Conservation (phyloP, 257 asterid species). For the Penstemon davidsonii region DNA sequence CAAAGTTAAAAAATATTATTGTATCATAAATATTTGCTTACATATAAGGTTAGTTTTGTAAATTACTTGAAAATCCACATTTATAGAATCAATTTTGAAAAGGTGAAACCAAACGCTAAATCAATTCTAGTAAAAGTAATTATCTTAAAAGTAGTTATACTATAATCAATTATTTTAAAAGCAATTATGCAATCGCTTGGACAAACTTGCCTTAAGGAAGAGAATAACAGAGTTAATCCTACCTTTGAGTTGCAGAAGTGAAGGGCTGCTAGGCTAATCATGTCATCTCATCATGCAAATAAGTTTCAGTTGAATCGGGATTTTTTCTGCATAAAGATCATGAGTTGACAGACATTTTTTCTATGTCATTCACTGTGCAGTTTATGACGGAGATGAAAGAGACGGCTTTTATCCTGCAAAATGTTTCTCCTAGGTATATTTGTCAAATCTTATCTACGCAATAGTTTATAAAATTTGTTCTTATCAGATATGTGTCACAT, state of each 20-base stretch:
- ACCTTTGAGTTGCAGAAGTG: conserved; percentile 13
- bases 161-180: no score
- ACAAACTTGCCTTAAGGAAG: not conserved
- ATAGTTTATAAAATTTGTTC: conserved; percentile 20
- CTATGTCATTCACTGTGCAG: conserved; percentile 42
- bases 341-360: conserved; percentile 20
- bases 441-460: not conserved
- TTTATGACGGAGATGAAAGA: conserved; percentile 99
- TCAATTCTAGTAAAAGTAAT: no score
- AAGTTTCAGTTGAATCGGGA: conserved; percentile 20
- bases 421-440: conserved; percentile 71
- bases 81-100: no score
- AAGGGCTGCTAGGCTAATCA: conserved; percentile 3
- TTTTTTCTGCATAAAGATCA: conserved; percentile 13
- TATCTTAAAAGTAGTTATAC: no score
- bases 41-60: no score
- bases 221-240: conserved; percentile 12
- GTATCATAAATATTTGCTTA: no score
- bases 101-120: no score
- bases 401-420: conserved; percentile 92
- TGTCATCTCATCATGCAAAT: conserved; percentile 27
- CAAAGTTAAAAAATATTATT: no score
- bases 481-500: conserved; percentile 24
- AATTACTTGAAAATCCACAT: no score
- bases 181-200: no score